Base-by-base conservation (phyloP, 176 grass and related monocot species). In the Oryza punctata region DNA sequence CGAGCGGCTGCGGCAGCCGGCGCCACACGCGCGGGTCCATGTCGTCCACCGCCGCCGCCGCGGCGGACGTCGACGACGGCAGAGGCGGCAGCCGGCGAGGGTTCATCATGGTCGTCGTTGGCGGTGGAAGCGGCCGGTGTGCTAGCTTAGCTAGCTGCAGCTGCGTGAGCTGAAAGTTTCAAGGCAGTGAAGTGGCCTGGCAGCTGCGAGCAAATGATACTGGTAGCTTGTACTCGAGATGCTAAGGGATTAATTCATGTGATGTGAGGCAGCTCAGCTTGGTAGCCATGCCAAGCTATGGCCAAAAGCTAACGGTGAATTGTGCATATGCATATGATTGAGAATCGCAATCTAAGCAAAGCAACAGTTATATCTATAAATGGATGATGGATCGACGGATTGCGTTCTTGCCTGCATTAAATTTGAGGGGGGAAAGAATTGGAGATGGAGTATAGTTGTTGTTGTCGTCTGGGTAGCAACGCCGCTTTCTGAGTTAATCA, bases 21-120 rank as follows among this genome's bases (percentile, higher is more conserved):
- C 87, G 32, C 96, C 96, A 98, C 45, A 98, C 87, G 38, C 89
- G 93, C 33, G 88, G 87, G 81, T 98, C 96, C 89, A 98, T 81
- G 19, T 79, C 77, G 63, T 63, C 85, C 44, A 8, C 2, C 70
- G 9, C 37, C 3, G 67, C 33, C 21, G 84, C 10, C 26, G 72
- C 15, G 2, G 44, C 7, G 6, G 82, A 15, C 13, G 47, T 9
- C 49, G 52, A 25, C 37, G 64, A 64, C 45, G 15, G 81, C 75
- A 23, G 60, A 35, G 70, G 61, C 46, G 6, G 67, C 24, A 61
- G 76, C 50, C 32, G 73, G 76, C 29, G 87, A 82, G 52, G 81
- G 27, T 65, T 86, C 27, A 91, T 84, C 79, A 83, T 89, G 37
- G 37, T 4, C 37, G 37, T 5, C 37, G 32, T 33, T 5, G 37